Evolutionary conservation across 768 basidiomycete species (phyloP).

Genomic region (Kwoniella dejecticola): DNA sequence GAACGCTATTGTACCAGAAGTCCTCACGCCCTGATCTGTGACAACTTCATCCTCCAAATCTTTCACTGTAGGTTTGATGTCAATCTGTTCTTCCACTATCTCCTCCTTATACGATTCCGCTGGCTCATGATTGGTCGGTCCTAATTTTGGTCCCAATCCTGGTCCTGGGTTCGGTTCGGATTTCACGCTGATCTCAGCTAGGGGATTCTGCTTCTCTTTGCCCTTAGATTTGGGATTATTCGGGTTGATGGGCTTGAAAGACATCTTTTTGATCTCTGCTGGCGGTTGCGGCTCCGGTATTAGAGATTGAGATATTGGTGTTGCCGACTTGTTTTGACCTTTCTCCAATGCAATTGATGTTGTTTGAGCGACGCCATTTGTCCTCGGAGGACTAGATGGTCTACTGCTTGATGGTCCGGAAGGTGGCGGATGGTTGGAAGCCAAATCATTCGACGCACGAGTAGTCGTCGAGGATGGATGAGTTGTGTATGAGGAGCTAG

Average conservation of each 20-base stretch:
- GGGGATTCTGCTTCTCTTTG: background rate
- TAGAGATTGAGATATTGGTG: background rate
- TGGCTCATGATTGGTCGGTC: background rate
- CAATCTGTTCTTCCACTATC: background rate
- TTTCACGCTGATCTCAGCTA: background rate
- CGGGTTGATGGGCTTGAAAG: slow-evolving; percentile 17
- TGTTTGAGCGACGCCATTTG: background rate
- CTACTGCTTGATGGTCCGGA: background rate
- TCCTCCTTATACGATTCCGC: background rate
- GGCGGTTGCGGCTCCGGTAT: background rate
- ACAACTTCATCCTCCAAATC: slow-evolving; percentile 9
- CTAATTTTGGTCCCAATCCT: background rate
- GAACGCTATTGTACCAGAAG: slow-evolving; percentile 10
- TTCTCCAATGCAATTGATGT: background rate
- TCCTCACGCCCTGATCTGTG: background rate
- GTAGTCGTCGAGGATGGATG: background rate
- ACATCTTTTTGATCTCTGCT: slow-evolving; percentile 15
- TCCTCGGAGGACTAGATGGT: background rate
- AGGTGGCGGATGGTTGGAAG: background rate
- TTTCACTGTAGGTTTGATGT: slow-evolving; percentile 5
- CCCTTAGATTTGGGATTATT: slow-evolving; percentile 8
- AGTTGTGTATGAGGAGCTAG: background rate
- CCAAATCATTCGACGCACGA: background rate
- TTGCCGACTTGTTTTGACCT: background rate
- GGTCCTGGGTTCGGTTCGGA: background rate